phyloP scores from a whole-genome alignment of 208 protist genomes.

The Angomonas deanei region DNA sequence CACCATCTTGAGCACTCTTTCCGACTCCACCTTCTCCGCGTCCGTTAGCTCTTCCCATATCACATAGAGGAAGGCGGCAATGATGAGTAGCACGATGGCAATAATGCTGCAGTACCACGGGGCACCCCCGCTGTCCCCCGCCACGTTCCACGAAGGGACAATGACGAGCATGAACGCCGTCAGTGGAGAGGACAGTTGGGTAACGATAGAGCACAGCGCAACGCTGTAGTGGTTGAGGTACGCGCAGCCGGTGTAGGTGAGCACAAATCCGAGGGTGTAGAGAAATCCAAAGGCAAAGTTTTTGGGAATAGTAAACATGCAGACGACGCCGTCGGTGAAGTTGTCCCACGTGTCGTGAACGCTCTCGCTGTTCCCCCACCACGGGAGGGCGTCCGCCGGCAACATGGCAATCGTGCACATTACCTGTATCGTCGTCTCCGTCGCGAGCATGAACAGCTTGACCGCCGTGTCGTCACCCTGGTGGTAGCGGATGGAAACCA shows the following conservation, averaged over 20 bases:
- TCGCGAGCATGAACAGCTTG: conserved; percentile 76
- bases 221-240: conserved; percentile 88
- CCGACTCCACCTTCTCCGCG: conserved; percentile 53
- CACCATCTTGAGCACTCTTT: conserved; percentile 54
- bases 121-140: conserved; percentile 38
- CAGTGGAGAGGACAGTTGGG: conserved; percentile 67
- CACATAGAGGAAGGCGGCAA: conserved; percentile 62
- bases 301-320: conserved; percentile 45
- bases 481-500: conserved; percentile 31
- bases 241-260: conserved; percentile 66
- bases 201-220: conserved; percentile 74
- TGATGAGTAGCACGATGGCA: conserved; percentile 49
- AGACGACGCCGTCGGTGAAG: conserved; percentile 55
- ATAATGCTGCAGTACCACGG: conserved; percentile 68
- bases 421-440: conserved; percentile 55
- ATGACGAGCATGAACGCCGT: conserved; percentile 72
- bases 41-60: conserved; percentile 77
- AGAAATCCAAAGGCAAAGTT: conserved; percentile 70
- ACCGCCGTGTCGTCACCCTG: conserved; percentile 72
- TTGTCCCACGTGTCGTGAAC: conserved; percentile 58
- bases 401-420: conserved; percentile 55
- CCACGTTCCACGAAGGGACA: conserved; percentile 61
- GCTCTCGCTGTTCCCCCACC: conserved; percentile 58
- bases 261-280: conserved; percentile 73
- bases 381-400: conserved; percentile 73